Base-by-base conservation (phyloP, 352 stramenopile genomes). In the Phytophthora meadii region DNA sequence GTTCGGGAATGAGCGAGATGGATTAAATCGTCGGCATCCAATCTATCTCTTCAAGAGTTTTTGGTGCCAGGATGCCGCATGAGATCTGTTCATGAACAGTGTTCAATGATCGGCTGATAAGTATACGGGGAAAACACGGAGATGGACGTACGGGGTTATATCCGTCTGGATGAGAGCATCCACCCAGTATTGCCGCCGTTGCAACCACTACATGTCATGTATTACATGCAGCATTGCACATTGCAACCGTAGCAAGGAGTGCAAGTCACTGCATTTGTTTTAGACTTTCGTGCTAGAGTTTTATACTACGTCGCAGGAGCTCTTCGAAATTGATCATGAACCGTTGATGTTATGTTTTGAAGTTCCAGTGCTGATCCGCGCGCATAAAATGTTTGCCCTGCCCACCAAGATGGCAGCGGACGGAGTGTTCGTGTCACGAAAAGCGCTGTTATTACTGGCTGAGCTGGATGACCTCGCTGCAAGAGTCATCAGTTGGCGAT, bases 51-150 rank as follows among this genome's bases (percentile, higher is more conserved):
- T 46, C 9, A 25, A 14, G 17, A 15, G 19, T 8, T 27, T 39
- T 25, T 25, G 4, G 5, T 9, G 17, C 40, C 17, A 41, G 15
- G 46, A 52, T 41, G 11, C 19, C 1, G 46, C 6, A 28, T 25
- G 28, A 53, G 46, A 53, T 53, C 32, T 53, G 46, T 41, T 36
- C 30, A 36, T 36, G 30, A 36, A 36, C 30, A 36, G 30, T 36
- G 30, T 36, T 53, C 27, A 53, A 53, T 27, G 46, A 53, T 53
- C 22, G 46, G 46, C 24, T 53, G 46, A 53, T 41, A 53, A 53
- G 15, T 53, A 53, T 53, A 53, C 46, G 46, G 46, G 25, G 10
- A 8, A 14, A 24, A 17, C 22, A 27, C 11, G 40, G 44, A 11
- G 44, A 50, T 50, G 44, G 44, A 50, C 44, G 24, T 50, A 36